Base-by-base conservation (phyloP, 75 land plant species). In the Picea glauca region DNA sequence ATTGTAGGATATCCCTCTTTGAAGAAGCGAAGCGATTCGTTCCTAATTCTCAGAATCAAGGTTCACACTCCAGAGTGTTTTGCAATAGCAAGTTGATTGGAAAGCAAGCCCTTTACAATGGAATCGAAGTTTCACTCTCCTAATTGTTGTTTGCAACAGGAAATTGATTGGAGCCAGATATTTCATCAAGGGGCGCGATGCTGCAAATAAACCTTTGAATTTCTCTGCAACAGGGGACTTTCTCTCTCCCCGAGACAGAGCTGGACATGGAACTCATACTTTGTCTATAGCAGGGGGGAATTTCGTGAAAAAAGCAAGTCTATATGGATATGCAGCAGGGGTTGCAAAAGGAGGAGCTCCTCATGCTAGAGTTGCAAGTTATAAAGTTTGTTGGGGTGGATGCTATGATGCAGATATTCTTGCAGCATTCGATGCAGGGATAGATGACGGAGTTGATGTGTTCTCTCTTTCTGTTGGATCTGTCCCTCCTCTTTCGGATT, bases 381-480 rank as follows among this genome's bases (percentile, higher is more conserved):
- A 97, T 83, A 97, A 97, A 81, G 98, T 97, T 4, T 97, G 99
- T 81, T 97, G 99, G 99, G 78, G 81, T 23, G 93, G 93, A 5
- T 97, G 99, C 72, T 93, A 85, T 76, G 96, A 95, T 66, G 95
- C 99, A 62, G 99, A 97, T 62, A 97, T 97, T 74, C 88, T 97
- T 33, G 92, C 98, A 26, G 99, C 91, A 12, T 97, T 97, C 79
- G 99, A 97, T 64, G 67, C 78, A 17, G 99, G 98, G 1, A 94
- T 97, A 5, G 74, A 86, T 15, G 99, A 97, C 65, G 99, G 99
- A 8, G 98, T 94, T 15, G 95, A 96, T 62, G 90, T 94, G 7
- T 84, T 93, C 20, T 95, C 99, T 0, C 79, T 97, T 13, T 97
- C 98, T 17, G 91, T 97, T 58, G 99, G 99, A 26, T 98, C 96